phyloP scores from a whole-genome alignment of 2,329 filamentous ascomycete species.

The Aspergillus aculeatinus region DNA sequence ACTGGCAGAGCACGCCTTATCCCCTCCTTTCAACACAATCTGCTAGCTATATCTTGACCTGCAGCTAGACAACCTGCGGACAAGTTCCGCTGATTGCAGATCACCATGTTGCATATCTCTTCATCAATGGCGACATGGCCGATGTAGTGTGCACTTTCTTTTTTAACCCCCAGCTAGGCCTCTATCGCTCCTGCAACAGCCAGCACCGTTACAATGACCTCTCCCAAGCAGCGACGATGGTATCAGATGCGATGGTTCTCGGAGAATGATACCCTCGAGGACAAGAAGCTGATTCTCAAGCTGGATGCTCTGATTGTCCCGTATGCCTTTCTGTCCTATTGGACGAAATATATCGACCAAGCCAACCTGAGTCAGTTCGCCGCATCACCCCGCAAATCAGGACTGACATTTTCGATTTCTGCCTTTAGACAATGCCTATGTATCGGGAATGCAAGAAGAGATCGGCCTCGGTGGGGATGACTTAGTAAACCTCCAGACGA shows the following conservation, averaged over 20 bases:
- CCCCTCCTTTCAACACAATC: too few relatives aligned
- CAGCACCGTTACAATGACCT: too few relatives aligned
- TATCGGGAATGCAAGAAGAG: slow-evolving; percentile 55
- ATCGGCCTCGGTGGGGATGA: slow-evolving; percentile 54
- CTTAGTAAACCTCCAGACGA: slow-evolving; percentile 56
- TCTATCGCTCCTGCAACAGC: too few relatives aligned
- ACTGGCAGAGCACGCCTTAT: too few relatives aligned
- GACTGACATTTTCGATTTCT: too few relatives aligned
- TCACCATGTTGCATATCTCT: too few relatives aligned
- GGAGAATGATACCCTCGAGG: slow-evolving; percentile 50
- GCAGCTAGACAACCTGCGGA: too few relatives aligned
- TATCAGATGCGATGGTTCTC: slow-evolving; percentile 48
- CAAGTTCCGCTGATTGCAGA: too few relatives aligned
- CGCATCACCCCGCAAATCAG: not conserved
- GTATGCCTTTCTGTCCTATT: slow-evolving; percentile 57
- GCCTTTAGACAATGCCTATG: slow-evolving; percentile 54
- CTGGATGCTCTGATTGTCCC: slow-evolving; percentile 58
- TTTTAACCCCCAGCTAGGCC: too few relatives aligned
- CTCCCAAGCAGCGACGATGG: slow-evolving; percentile 11
- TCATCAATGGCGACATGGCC: too few relatives aligned
- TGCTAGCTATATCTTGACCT: too few relatives aligned
- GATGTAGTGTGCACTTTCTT: too few relatives aligned
- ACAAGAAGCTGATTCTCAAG: slow-evolving; percentile 51
- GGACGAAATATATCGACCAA: slow-evolving; percentile 58
- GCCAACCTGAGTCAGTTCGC: slow-evolving; percentile 51